phyloP scores from a whole-genome alignment of 2,329 filamentous ascomycete genomes.

The Penicillium sp. region DNA sequence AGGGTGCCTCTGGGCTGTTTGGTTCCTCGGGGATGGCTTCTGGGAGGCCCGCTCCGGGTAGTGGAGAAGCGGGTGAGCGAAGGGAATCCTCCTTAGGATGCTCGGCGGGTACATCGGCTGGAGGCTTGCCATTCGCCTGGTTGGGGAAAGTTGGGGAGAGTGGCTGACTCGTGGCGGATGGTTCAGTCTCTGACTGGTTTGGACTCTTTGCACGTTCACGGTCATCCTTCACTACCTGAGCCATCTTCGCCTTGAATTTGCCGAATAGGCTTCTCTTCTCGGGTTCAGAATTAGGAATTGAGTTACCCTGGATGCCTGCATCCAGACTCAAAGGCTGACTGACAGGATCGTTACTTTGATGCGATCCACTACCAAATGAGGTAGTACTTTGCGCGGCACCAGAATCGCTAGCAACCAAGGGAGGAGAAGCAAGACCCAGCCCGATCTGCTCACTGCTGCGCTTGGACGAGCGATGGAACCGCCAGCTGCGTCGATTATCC shows the following conservation, averaged over 20 bases:
- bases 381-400: slow-evolving; percentile 70
- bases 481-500: slow-evolving; percentile 74
- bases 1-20: slow-evolving; percentile 35
- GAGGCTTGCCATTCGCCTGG: slow-evolving; percentile 29
- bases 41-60: slow-evolving; percentile 39
- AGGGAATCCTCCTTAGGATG: slow-evolving; percentile 31
- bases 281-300: slow-evolving; percentile 43
- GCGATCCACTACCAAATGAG: slow-evolving; percentile 67
- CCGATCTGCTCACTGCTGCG: slow-evolving; percentile 62
- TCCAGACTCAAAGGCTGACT: slow-evolving; percentile 46
- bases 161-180: slow-evolving; percentile 41
- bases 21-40: slow-evolving; percentile 45
- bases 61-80: slow-evolving; percentile 39
- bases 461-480: slow-evolving; percentile 64
- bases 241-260: slow-evolving; percentile 70
- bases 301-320: slow-evolving; percentile 45
- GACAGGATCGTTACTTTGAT: slow-evolving; percentile 50
- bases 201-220: slow-evolving; percentile 61
- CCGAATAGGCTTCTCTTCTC: slow-evolving; percentile 67
- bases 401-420: slow-evolving; percentile 65
- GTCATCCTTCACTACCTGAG: slow-evolving; percentile 59
- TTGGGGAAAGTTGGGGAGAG: slow-evolving; percentile 41
- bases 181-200: slow-evolving; percentile 46
- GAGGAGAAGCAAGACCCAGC: slow-evolving; percentile 52
- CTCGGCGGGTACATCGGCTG: slow-evolving; percentile 34